phyloP scores from a whole-genome alignment of 2,329 filamentous ascomycete genomes.

The Fonsecaea erecta region DNA sequence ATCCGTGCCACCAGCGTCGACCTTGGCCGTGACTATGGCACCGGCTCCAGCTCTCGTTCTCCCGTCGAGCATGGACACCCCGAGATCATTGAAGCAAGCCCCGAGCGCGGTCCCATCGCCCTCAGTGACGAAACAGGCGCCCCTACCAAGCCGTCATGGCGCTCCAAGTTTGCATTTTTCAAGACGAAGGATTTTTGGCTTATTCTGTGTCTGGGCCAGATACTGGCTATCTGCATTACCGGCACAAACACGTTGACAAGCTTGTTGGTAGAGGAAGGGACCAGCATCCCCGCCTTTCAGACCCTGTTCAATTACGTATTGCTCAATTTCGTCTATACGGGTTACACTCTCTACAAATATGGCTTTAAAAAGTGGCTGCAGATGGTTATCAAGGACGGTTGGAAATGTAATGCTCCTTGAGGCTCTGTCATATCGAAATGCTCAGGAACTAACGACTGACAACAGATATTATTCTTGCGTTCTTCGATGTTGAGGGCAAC shows the following conservation, averaged over 20 bases:
- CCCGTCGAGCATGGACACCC: conserved; percentile 44
- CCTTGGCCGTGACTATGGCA: conserved; percentile 28
- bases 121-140: conserved; percentile 46
- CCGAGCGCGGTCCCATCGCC: conserved; percentile 35
- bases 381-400: conserved; percentile 72
- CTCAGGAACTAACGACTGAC: background rate
- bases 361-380: conserved; percentile 72
- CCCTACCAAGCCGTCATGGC: conserved; percentile 52
- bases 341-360: conserved; percentile 77
- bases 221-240: conserved; percentile 87
- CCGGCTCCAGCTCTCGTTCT: conserved; percentile 19
- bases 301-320: conserved; percentile 93
- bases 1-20: conserved; percentile 34
- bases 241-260: conserved; percentile 88
- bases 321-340: conserved; percentile 79
- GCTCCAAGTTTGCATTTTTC: conserved; percentile 67
- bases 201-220: conserved; percentile 78
- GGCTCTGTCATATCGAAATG: background rate
- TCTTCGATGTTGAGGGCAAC: conserved; percentile 94
- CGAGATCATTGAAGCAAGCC: conserved; percentile 40
- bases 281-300: conserved; percentile 92
- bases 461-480: conserved; percentile 78
- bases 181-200: conserved; percentile 86
- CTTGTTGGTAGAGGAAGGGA: conserved; percentile 69
- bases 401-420: conserved; percentile 66